These are phyloP conservation scores for Mycena haematopus DNA, from an alignment of 768 basidiomycete species.

Conservation along the genomic window DNA sequence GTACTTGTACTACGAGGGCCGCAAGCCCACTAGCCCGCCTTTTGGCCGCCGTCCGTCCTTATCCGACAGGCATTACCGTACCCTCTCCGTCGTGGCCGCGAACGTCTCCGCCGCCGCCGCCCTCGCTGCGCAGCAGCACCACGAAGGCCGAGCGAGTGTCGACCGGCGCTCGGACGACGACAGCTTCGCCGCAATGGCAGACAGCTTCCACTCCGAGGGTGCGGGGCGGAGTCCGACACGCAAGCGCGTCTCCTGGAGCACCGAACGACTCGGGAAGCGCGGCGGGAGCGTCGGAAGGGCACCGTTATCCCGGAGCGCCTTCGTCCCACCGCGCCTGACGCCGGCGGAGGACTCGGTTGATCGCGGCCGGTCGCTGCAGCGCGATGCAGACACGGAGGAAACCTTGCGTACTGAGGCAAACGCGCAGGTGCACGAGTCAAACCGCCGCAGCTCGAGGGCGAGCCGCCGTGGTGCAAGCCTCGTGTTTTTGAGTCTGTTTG, in stretches of 20 bases:
- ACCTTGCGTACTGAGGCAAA: constrained; percentile 31
- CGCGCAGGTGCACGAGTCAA: constrained; percentile 32
- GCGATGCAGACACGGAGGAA: constrained; percentile 38
- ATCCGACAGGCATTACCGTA: constrained; percentile 63
- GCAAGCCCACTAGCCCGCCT: constrained; percentile 42
- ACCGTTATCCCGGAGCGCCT: constrained; percentile 40
- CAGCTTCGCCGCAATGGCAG: constrained; percentile 62
- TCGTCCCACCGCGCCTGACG: constrained; percentile 40
- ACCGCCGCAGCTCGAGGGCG: constrained; percentile 60
- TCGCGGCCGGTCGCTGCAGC: constrained; percentile 55
- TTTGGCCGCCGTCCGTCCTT: constrained; percentile 48
- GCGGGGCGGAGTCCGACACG: constrained; percentile 51
- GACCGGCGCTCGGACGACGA: constrained; percentile 49
- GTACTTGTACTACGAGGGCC: constrained; percentile 76
- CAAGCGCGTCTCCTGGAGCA: constrained; percentile 74
- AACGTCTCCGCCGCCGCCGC: constrained; percentile 77
- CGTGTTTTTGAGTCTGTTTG: constrained; percentile 81
- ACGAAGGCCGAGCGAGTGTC: constrained; percentile 33
- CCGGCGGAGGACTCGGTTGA: constrained; percentile 39
- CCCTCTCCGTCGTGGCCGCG: constrained; percentile 70
- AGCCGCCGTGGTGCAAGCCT: constrained; percentile 77
- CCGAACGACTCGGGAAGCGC: constrained; percentile 53
- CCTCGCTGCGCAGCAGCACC: constrained; percentile 68
- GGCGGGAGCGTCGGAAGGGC: constrained; percentile 54
- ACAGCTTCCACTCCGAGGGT: constrained; percentile 81